Evolutionary conservation across 1,284 basidiomycete species (phyloP), one percentile per base, ranked within the genome.

Genomic region (Cryptococcus sp.): DNA sequence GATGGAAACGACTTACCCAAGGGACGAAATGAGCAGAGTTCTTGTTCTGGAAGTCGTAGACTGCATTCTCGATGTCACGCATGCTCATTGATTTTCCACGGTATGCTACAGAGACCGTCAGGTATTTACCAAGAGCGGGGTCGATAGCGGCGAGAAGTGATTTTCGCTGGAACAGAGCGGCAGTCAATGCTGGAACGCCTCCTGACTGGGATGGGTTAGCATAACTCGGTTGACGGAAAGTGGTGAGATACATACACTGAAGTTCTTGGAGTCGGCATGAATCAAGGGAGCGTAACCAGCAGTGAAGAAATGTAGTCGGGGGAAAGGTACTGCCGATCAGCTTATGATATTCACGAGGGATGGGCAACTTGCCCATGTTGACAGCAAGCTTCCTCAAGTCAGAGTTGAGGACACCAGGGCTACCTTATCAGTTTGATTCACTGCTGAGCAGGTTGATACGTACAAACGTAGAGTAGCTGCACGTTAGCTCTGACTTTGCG

Each of bases 381-480:
- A 94, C 86, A 60, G 92, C 93, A 62, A 98, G 81, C 79, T 98
- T 98, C 73, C 92, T 83, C 50, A 98, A 82, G 73, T 98, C 92
- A 50, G 91, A 91, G 73, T 96, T 96, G 55, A 94, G 80, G 73
- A 93, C 89, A 49, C 93, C 93, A 31, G 92, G 91, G 83, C 96
- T 67, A 46, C 2, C 36, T 46, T 9, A 40, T 57, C 32, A 60
- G 48, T 41, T 13, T 19, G 1, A 13, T 16, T 31, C 3, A 25
- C 13, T 22, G 41, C 23, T 9, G 14, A 11, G 5, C 7, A 7
- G n/a, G 49, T 21, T 36, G n/a, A 16, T 36, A 50, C 62, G 28
- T 49, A 69, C 66, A 69, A 70, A 53, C 68, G 66, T 31, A 70
- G 57, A 10, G 68, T 70, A 25, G 64, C 67, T 70, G 49, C 18